phyloP scores from a whole-genome alignment of 441 rosid genomes.

The Flueggea neowawraea region DNA sequence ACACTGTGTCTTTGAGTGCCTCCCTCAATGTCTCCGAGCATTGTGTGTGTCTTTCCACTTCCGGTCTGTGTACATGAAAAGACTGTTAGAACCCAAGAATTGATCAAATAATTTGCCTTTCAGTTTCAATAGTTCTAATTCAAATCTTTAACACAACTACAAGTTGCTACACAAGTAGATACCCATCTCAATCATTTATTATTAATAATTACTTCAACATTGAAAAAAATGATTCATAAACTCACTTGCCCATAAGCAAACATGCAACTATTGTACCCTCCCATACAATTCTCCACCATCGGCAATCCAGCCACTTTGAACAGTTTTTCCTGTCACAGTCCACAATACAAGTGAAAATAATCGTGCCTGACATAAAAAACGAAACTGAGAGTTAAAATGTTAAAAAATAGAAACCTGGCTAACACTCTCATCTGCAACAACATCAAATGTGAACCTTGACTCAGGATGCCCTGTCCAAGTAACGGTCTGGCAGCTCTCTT shows the following conservation, averaged over 20 bases:
- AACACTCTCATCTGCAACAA: slow-evolving; percentile 89
- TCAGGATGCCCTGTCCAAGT: slow-evolving; percentile 97
- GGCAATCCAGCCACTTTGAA: slow-evolving; percentile 96
- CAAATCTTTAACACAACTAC: too few species aligned
- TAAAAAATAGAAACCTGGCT: slow-evolving; percentile 51
- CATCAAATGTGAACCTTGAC: slow-evolving; percentile 90
- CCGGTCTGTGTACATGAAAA: slow-evolving; percentile 58
- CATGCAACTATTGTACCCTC: slow-evolving; percentile 99
- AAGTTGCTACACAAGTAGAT: too few species aligned
- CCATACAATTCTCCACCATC: slow-evolving; percentile 96
- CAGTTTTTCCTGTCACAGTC: slow-evolving; percentile 63
- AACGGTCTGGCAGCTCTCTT: slow-evolving; percentile 79
- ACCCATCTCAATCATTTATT: too few species aligned
- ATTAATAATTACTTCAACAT: too few species aligned
- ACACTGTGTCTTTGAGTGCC: slow-evolving; percentile 95
- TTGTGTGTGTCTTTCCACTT: slow-evolving; percentile 99
- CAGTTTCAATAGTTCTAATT: too few species aligned
- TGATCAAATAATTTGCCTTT: too few species aligned
- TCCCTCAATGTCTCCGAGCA: slow-evolving; percentile 99
- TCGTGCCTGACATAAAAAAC: not conserved
- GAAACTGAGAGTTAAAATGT: not conserved
- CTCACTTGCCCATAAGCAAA: slow-evolving; percentile 98
- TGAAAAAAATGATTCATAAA: not conserved
- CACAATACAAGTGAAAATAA: slow-evolving; percentile 2
- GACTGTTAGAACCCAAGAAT: not conserved